These are phyloP conservation scores for Aspergillus fructus DNA, from an alignment of 2,329 filamentous ascomycete genomes.

Conservation along the genomic window DNA sequence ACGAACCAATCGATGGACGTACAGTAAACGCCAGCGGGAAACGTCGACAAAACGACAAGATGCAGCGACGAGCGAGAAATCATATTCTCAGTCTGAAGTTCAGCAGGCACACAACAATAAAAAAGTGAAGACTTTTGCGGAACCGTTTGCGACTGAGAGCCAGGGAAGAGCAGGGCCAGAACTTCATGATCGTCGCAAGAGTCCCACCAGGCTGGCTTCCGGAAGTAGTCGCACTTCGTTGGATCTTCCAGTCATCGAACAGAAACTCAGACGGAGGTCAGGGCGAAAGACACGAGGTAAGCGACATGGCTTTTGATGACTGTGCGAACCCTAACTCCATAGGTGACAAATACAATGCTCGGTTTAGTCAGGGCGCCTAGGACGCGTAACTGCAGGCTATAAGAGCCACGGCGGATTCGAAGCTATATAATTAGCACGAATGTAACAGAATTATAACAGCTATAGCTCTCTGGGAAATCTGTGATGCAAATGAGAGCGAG, in stretches of 20 bases:
- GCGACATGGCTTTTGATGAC: background rate
- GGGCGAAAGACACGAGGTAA: conserved; percentile 31
- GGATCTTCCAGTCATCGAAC: conserved; percentile 4
- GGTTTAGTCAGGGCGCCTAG: conserved; percentile 25
- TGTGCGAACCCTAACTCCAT: conserved; percentile 11
- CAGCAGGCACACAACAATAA: conserved; percentile 11
- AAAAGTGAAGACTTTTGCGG: conserved; percentile 12
- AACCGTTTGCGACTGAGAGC: conserved; percentile 5
- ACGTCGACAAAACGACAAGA: background rate
- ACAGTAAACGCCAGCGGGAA: conserved; percentile 16
- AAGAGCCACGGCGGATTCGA: background rate
- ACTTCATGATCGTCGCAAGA: conserved; percentile 27
- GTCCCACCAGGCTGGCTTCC: conserved; percentile 30
- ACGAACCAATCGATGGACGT: conserved; percentile 19
- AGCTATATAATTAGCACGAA: background rate
- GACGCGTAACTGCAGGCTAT: too few species aligned
- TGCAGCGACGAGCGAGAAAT: background rate
- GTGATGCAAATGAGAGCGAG: background rate
- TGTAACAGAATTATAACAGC: background rate
- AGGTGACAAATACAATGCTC: conserved; percentile 34
- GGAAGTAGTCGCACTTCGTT: conserved; percentile 25
- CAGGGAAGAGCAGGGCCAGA: conserved; percentile 19
- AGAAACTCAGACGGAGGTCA: conserved; percentile 17
- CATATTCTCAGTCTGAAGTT: conserved; percentile 1
- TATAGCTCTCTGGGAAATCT: background rate